Base-by-base conservation (phyloP, 2,329 filamentous ascomycete genomes). In the Xylaria sp. region DNA sequence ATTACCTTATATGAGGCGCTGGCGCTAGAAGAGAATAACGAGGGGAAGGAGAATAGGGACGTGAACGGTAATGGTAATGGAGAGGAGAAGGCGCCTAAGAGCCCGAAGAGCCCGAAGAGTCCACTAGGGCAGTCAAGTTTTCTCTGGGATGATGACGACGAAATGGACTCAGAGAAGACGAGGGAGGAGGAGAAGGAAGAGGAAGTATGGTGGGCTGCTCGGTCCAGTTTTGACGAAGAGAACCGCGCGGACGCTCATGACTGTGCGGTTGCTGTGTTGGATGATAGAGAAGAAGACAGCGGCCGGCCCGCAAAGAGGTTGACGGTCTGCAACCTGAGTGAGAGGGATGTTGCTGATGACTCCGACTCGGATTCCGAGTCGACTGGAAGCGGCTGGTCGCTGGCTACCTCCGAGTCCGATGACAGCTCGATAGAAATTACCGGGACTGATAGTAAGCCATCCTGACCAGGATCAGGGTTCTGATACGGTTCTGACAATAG, bases 91-190 rank as follows among this genome's bases (percentile, higher is more conserved):
- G 11, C 2, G 30, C 51, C 30, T 2, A 55, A 53, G 50, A 53
- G 50, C 17, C 50, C 50, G 8, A 30, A 34, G 30, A 36, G 51
- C 36, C 36, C 57, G 4, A 30, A 34, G 30, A 36, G 51, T 36
- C 36, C 57, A 3, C 67, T 73, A 1, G 57, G 70, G 27, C 68
- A 75, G 64, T 69, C 68, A 4, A 74, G 64, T 32, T 72, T 73
- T 62, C 54, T 69, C 21, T 65, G 64, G 64, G 71, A 73, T 21
- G 72, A 75, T 5, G 9, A 70, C 5, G 57, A 69, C 9, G 50
- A 53, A 36, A 32, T 59, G n/a, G 32, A 63, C 1, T 19, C 9
- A 2, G 24, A 57, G 3, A 67, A 62, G 54, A 24, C 12, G 30
- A n/a, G 5, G 42, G 42, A 61, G 32, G n/a, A 53, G 34, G 39